Evolutionary conservation across 495 filamentous ascomycete genomes (phyloP).

Genomic region (Pseudotulostoma volvatum): DNA sequence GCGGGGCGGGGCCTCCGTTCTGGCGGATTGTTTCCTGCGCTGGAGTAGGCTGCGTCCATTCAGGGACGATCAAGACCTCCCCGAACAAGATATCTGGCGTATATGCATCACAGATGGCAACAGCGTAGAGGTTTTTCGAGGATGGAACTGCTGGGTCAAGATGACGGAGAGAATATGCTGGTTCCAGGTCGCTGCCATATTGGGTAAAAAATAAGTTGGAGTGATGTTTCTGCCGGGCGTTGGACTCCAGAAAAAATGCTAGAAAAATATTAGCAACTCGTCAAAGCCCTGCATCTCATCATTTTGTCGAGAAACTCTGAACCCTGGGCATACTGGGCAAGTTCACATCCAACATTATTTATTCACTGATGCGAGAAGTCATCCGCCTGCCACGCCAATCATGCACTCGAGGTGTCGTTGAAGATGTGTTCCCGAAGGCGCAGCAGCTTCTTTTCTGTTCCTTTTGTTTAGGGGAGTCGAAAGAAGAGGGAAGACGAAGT

Average conservation of each 20-base stretch:
- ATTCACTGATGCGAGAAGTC: no score
- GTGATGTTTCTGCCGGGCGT: slow-evolving; percentile 34
- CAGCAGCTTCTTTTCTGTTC: no score
- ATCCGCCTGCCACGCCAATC: no score
- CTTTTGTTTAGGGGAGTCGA: no score
- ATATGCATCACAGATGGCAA: slow-evolving; percentile 69
- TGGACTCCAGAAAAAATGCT: slow-evolving; percentile 49
- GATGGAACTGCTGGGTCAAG: slow-evolving; percentile 51
- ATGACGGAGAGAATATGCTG: slow-evolving; percentile 63
- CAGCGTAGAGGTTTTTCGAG: slow-evolving; percentile 69
- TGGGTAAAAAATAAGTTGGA: slow-evolving; percentile 55
- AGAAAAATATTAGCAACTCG: no score
- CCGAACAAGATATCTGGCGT: slow-evolving; percentile 69
- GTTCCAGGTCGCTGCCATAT: slow-evolving; percentile 59
- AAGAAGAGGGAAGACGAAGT: no score
- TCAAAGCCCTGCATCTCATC: slow-evolving; percentile 11
- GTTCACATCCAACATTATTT: slow-evolving; percentile 89
- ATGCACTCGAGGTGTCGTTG: no score
- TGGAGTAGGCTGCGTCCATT: slow-evolving; percentile 67
- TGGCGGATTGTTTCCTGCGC: slow-evolving; percentile 64
- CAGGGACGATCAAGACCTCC: slow-evolving; percentile 69
- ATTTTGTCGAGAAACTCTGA: not conserved
- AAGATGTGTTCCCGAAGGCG: no score
- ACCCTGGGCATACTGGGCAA: slow-evolving; percentile 50
- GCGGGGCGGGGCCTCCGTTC: slow-evolving; percentile 50